Evolutionary conservation across 331 rosid species (phyloP).

Genomic region (Pyracantha coccinea): DNA sequence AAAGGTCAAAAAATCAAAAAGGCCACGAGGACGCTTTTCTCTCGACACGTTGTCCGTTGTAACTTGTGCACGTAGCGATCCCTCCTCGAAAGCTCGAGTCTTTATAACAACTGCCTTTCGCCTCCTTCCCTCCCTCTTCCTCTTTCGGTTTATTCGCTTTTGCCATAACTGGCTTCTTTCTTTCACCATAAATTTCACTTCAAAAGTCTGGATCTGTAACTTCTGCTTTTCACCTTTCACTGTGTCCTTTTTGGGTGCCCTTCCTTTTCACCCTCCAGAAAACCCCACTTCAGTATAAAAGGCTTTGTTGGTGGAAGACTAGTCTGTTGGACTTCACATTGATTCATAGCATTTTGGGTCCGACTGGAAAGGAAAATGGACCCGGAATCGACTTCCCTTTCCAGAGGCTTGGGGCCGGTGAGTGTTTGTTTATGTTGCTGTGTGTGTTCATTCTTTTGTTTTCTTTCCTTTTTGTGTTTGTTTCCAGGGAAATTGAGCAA

Average conservation of each 20-base stretch:
- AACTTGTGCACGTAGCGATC: not conserved
- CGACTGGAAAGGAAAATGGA: conserved; percentile 4
- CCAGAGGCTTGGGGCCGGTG: not conserved
- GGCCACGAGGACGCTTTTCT: not conserved
- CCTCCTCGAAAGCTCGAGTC: not conserved
- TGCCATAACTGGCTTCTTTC: not conserved
- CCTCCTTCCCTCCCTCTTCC: not conserved
- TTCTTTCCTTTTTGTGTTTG: not conserved
- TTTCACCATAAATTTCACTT: not conserved
- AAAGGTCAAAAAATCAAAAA: not conserved
- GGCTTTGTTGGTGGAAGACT: not conserved
- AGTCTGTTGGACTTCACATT: not conserved
- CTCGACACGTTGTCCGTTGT: not conserved
- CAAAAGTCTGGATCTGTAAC: not conserved
- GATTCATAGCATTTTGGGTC: not conserved
- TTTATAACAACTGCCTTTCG: conserved; percentile 1
- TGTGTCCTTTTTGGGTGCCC: not conserved
- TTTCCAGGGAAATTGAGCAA: not conserved
- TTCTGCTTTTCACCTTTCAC: not conserved
- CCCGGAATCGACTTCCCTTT: not conserved
- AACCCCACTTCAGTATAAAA: not conserved
- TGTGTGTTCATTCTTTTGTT: not conserved
- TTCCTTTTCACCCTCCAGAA: not conserved
- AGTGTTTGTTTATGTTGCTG: not conserved
- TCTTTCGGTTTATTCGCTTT: not conserved